Percentiles rank a stretch among this genome's conserved stretches.
phyloP scores from a whole-genome alignment of 495 filamentous ascomycete species.

The Podospora bellae-mahoneyi region DNA sequence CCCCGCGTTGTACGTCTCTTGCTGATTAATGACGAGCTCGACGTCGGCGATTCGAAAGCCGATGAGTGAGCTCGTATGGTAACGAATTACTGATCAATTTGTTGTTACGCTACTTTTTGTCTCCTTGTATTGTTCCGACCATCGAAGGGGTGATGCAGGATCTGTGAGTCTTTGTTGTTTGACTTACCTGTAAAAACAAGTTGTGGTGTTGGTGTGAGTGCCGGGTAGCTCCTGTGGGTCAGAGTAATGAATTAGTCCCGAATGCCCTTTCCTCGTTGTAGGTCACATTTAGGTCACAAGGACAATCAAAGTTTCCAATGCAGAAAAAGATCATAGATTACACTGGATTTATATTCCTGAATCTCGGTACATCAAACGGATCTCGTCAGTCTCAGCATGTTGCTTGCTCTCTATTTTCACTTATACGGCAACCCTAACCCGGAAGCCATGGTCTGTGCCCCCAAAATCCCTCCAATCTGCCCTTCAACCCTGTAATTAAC shows the following conservation, averaged over 20 bases:
- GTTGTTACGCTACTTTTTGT: neutral
- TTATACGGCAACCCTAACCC: neutral
- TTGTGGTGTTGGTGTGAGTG: too few species aligned
- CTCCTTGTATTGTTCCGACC: neutral
- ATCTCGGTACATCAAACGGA: too few species aligned
- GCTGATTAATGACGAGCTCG: slow-evolving; percentile 18
- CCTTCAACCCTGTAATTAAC: neutral
- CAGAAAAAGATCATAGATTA: neutral
- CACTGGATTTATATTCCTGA: neutral
- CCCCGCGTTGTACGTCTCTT: slow-evolving; percentile 10
- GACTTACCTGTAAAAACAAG: neutral
- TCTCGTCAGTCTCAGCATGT: too few species aligned
- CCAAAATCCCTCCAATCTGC: too few species aligned
- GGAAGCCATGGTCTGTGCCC: neutral
- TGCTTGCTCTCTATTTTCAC: neutral
- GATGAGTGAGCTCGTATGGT: neutral
- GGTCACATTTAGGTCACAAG: too few species aligned
- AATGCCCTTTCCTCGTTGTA: neutral
- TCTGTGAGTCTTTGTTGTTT: neutral
- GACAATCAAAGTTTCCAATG: neutral
- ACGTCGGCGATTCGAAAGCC: neutral
- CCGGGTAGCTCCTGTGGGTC: neutral
- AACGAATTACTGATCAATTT: neutral
- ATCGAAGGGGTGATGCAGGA: neutral
- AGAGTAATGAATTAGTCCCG: neutral